A percentile compares a stretch with the other conserved stretches of the same genome.
Evolutionary conservation across 2,329 filamentous ascomycete genomes (phyloP).

Genomic region (Chaetomium olivaceum): DNA sequence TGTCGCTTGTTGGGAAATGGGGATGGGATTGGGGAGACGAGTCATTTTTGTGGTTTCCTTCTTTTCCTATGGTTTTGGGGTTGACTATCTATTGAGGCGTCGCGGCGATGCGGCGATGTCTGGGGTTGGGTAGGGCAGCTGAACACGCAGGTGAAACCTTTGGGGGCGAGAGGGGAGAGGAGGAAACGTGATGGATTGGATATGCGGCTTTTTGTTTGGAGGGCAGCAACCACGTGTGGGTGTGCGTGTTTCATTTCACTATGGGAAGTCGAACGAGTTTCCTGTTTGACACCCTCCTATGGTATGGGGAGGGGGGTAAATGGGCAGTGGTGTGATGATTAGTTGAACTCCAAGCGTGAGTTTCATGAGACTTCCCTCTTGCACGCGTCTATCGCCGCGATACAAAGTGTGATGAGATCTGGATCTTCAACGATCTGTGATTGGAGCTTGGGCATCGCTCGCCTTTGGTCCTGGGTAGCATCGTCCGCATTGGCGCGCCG

Average conservation of each 20-base stretch:
- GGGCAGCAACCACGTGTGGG: background rate
- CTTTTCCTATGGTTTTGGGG: background rate
- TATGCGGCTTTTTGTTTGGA: background rate
- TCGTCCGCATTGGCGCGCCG: background rate
- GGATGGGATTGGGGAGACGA: background rate
- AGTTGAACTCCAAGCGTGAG: background rate
- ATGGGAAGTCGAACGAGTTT: background rate
- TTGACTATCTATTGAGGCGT: background rate
- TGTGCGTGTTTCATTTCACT: background rate
- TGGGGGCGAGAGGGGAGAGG: background rate
- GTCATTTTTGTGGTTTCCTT: background rate
- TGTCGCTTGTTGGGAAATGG: background rate
- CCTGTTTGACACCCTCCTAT: background rate
- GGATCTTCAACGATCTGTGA: background rate
- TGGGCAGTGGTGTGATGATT: background rate
- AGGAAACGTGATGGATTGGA: background rate
- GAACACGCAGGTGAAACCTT: background rate
- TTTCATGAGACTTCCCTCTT: background rate
- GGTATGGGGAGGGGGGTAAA: background rate
- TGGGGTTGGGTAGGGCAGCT: background rate
- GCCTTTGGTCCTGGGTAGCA: background rate
- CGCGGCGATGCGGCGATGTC: background rate
- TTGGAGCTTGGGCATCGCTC: background rate
- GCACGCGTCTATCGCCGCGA: background rate
- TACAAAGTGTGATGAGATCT: background rate